These are phyloP conservation scores for Russula foetens DNA, from an alignment of 768 basidiomycete species.

Conservation along the genomic window DNA sequence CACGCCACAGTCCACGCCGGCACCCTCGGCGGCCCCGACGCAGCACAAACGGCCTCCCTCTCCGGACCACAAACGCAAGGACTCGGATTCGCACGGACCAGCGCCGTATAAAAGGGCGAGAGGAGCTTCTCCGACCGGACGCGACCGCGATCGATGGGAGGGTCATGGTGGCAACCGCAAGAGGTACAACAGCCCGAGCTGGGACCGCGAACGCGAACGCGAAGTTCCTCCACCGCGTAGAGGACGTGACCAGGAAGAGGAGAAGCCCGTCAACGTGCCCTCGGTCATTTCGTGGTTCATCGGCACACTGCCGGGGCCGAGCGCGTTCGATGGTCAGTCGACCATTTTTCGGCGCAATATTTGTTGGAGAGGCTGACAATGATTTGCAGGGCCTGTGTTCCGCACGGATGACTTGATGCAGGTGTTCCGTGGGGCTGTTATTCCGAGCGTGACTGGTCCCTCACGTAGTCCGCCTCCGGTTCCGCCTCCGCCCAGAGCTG, in stretches of 20 bases:
- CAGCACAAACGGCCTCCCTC: constrained; percentile 27
- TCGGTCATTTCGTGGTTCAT: constrained; percentile 77
- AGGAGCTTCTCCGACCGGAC: constrained; percentile 40
- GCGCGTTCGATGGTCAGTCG: constrained; percentile 75
- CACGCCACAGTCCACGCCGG: constrained; percentile 31
- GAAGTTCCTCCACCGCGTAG: constrained; percentile 33
- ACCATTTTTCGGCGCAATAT: constrained; percentile 6
- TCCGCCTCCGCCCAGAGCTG: constrained; percentile 38
- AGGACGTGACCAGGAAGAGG: constrained; percentile 38
- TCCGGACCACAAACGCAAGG: constrained; percentile 35
- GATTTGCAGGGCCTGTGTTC: constrained; percentile 69
- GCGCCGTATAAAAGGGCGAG: constrained; percentile 39
- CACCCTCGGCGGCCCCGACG: constrained; percentile 27
- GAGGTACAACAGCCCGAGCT: constrained; percentile 35
- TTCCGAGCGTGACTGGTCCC: constrained; percentile 51
- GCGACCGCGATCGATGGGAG: constrained; percentile 40
- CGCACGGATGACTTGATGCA: constrained; percentile 87
- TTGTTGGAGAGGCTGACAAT: constrained; percentile 8
- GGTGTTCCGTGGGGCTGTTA: constrained; percentile 71
- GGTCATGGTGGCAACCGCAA: constrained; percentile 30
- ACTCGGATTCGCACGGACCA: constrained; percentile 32
- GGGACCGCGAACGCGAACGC: constrained; percentile 41
- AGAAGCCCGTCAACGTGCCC: constrained; percentile 33
- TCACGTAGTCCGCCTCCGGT: constrained; percentile 46
- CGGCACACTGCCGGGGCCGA: constrained; percentile 61